A percentile compares a stretch with the other conserved stretches of the same genome.
Evolutionary conservation across 768 basidiomycete species (phyloP).

Genomic region (Phanerodontia chrysosporium): DNA sequence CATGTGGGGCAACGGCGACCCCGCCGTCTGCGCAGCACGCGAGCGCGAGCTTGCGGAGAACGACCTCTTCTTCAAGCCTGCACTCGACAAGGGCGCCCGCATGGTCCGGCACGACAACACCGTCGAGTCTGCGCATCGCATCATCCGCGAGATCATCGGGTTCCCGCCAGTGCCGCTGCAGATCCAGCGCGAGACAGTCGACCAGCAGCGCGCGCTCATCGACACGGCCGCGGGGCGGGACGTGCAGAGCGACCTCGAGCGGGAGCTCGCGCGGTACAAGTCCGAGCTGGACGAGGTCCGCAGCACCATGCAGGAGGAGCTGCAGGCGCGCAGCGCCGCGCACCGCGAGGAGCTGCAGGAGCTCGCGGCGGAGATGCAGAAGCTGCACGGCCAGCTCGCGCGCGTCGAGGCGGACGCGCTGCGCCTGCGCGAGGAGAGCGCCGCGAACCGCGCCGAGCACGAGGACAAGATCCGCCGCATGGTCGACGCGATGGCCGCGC

Average conservation of each 20-base stretch:
- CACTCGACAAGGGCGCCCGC: conserved; percentile 44
- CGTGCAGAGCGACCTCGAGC: conserved; percentile 10
- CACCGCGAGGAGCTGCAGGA: conserved; percentile 13
- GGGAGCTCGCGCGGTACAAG: conserved; percentile 1
- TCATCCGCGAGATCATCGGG: conserved; percentile 39
- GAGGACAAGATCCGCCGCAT: conserved; percentile 8
- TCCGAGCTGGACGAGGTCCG: conserved; percentile 5
- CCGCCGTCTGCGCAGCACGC: conserved; percentile 35
- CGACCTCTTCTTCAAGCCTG: conserved; percentile 48
- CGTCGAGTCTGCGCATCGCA: conserved; percentile 34
- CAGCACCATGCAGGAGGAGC: conserved; percentile 8
- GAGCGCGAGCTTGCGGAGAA: conserved; percentile 41
- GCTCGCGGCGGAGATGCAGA: too few species aligned
- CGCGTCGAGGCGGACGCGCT: conserved; percentile 6
- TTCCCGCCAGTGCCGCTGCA: conserved; percentile 8
- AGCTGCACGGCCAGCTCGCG: conserved; percentile 10
- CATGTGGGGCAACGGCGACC: conserved; percentile 47
- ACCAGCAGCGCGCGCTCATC: conserved; percentile 10
- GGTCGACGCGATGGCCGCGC: conserved; percentile 10
- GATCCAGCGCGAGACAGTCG: conserved; percentile 17
- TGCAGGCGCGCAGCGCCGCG: conserved; percentile 9
- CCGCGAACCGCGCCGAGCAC: conserved; percentile 34
- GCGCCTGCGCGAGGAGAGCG: conserved; percentile 25
- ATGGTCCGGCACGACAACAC: conserved; percentile 40
- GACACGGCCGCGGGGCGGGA: conserved; percentile 19